Base-by-base conservation (phyloP, 2,329 filamentous ascomycete species). In the Huntiella abstrusa region DNA sequence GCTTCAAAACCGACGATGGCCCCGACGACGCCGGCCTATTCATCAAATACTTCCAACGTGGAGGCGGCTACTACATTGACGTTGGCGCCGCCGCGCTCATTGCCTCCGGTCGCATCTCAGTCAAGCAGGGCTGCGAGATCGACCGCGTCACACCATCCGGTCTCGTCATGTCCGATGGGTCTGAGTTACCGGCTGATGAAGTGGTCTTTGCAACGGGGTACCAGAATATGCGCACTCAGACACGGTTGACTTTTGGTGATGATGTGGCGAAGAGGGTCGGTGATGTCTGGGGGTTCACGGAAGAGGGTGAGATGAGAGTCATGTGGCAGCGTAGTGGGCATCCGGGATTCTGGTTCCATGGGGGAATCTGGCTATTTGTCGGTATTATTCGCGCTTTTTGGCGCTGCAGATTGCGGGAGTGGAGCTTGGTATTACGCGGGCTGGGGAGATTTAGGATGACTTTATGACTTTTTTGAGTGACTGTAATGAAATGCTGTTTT, bases 41-140 rank as follows among this genome's bases (percentile, higher is more conserved):
- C 48, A 58, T 70, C 45, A 79, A 80, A 57, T 81, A 80, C 54
- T 66, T 77, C 51, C 73, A 77, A 52, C 68, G 73, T 2, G 76
- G 76, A 1, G 78, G 79, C 0, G 77, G 78, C 0, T 82, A 81
- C 55, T 82, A 82, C 58, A 77, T 82, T 51, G 75, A 83, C 50
- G 75, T 80, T 1, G 79, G 79, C 0, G 72, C 69, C 0, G 72
- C 70, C 0, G 59, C 71, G 54, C 64, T 81, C 17, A 78, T 83
- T 49, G 64, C 64, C 2, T 71, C 78, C 10, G 75, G 77, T 1
- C 74, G 73, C 55, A 73, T 83, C 56, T 73, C 73, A 52, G 62
- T 82, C 19, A 73, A 73, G 55, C 69, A 73, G 36, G 73, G 70
- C 1, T 67, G 69, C 4, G 70, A 73, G 8, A 70, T 80, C 11